Percentiles rank a stretch among this genome's conserved stretches.
These are phyloP conservation scores for Boletellus sp. DNA, from an alignment of 768 basidiomycete genomes.

Conservation along the genomic window DNA sequence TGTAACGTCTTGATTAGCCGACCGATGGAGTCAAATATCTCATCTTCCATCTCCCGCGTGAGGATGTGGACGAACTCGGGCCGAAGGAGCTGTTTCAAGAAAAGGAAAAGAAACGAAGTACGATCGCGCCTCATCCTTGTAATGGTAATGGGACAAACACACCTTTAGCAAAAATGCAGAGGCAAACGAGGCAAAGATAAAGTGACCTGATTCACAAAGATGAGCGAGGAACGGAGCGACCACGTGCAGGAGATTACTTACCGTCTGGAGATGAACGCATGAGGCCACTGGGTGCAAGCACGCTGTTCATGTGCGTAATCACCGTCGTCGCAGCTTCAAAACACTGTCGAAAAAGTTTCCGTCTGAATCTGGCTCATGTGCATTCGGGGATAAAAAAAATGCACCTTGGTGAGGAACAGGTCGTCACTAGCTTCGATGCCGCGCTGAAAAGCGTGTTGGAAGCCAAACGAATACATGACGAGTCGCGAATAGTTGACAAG, in stretches of 20 bases:
- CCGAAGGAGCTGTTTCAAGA: constrained; percentile 51
- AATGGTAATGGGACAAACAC: constrained; percentile 3
- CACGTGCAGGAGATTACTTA: constrained; percentile 24
- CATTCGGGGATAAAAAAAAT: neutral
- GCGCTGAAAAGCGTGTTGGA: constrained; percentile 76
- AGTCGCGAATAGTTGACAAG: constrained; percentile 73
- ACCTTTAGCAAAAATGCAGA: constrained; percentile 83
- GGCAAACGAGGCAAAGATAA: constrained; percentile 77
- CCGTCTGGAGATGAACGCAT: constrained; percentile 80
- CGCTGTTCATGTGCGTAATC: constrained; percentile 60
- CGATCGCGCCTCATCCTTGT: too few relatives aligned
- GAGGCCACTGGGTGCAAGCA: constrained; percentile 65
- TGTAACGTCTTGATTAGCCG: constrained; percentile 69
- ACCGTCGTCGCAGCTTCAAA: constrained; percentile 67
- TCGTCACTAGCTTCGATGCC: constrained; percentile 61
- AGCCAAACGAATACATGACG: constrained; percentile 85
- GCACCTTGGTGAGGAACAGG: constrained; percentile 65
- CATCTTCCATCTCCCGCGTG: constrained; percentile 54
- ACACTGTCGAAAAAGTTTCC: constrained; percentile 38
- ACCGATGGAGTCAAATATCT: constrained; percentile 70
- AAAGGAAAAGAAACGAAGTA: neutral
- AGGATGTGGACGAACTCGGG: constrained; percentile 69
- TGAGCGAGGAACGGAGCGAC: neutral
- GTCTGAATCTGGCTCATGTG: too few relatives aligned
- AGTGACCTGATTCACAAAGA: constrained; percentile 49